Conservation (phyloP, 257 asterid species). For the Knoxia roxburghii region DNA sequence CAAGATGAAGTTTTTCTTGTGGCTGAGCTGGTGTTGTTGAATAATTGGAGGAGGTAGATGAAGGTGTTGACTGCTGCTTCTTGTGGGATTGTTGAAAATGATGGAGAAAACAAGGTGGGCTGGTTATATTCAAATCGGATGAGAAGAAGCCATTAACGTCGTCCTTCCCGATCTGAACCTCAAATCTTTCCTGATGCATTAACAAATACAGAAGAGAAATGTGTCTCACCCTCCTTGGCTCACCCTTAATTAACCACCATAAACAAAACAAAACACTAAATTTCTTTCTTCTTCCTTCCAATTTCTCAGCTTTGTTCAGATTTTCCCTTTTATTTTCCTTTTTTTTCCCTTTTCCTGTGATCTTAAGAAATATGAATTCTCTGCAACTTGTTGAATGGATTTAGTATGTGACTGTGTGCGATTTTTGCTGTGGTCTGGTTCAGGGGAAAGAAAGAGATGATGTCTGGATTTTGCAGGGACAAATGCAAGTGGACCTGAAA, state of each 20-base stretch:
- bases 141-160: slow-evolving; percentile 15
- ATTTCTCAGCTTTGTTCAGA: not conserved
- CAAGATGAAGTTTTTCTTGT: slow-evolving; percentile 10
- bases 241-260: not conserved
- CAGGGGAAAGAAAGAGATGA: slow-evolving; percentile 12
- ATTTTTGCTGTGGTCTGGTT: slow-evolving; percentile 7
- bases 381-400: not conserved
- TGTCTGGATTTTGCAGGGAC: slow-evolving; percentile 20
- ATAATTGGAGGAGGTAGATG: slow-evolving; percentile 13
- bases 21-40: slow-evolving; percentile 17
- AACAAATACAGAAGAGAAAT: slow-evolving; percentile 10
- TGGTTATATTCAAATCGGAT: slow-evolving; percentile 18
- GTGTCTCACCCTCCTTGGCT: not conserved
- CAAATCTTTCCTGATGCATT: slow-evolving; percentile 29
- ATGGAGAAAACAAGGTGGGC: slow-evolving; percentile 11
- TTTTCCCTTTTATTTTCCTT: too few species aligned
- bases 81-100: slow-evolving; percentile 7
- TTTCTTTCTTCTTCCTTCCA: not conserved
- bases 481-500: slow-evolving; percentile 15
- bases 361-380: not conserved
- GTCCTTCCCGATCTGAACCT: slow-evolving; percentile 26
- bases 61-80: slow-evolving; percentile 13
- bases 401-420: slow-evolving; percentile 2
- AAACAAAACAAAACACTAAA: not conserved
- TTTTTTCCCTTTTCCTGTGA: not conserved